These are phyloP conservation scores for Cryptococcus sp. DNA, from an alignment of 1,284 basidiomycete species.

Conservation along the genomic window DNA sequence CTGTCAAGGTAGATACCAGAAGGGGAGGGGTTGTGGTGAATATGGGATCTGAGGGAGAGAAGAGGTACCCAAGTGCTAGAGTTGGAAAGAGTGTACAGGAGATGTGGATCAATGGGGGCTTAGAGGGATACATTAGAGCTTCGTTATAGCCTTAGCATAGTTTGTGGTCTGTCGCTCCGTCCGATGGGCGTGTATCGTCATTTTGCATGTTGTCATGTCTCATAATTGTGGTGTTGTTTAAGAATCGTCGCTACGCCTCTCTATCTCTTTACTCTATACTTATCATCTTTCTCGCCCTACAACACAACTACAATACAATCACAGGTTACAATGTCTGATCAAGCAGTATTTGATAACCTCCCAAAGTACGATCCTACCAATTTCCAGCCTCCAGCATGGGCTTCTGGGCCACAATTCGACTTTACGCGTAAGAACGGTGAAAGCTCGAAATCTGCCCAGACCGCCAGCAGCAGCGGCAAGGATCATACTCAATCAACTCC, in stretches of 20 bases:
- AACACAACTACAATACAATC: not conserved
- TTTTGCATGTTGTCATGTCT: not conserved
- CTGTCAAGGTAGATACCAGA: conserved; percentile 64
- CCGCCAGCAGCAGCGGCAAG: no score
- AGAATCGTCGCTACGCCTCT: no score
- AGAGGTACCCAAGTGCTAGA: conserved; percentile 64
- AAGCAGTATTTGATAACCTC: conserved; percentile 13
- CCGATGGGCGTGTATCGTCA: not conserved
- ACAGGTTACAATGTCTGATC: not conserved
- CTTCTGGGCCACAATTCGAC: conserved; percentile 12
- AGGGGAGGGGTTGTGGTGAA: conserved; percentile 62
- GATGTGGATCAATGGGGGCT: conserved; percentile 56
- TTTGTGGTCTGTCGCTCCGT: not conserved
- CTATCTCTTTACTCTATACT: no score
- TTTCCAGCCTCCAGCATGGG: conserved; percentile 38
- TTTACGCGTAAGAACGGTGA: conserved; percentile 19
- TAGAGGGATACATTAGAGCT: conserved; percentile 54
- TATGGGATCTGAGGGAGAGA: conserved; percentile 50
- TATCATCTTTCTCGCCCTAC: not conserved
- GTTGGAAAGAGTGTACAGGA: conserved; percentile 91
- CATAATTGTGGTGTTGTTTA: no score
- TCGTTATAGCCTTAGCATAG: conserved; percentile 40
- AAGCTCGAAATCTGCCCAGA: conserved; percentile 9
- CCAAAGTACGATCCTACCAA: conserved; percentile 26
- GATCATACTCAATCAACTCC: no score